Percentiles rank a stretch among this genome's conserved stretches.
Conservation (phyloP, 2,329 filamentous ascomycete genomes). For the Neopestalotiopsis rosae region DNA sequence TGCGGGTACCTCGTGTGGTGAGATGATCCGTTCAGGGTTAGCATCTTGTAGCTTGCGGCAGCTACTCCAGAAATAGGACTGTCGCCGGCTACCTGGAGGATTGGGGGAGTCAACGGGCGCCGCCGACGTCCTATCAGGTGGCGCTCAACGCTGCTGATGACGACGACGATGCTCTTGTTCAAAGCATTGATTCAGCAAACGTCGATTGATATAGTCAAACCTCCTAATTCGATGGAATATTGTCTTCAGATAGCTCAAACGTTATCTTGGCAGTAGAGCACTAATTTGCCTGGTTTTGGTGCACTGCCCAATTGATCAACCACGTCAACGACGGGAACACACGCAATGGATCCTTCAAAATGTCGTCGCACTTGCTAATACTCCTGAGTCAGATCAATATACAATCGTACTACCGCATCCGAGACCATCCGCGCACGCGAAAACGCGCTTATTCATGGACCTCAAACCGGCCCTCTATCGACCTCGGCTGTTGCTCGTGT, state of each 20-base stretch:
- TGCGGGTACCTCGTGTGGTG: not conserved
- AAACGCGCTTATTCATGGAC: not conserved
- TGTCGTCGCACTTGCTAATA: not conserved
- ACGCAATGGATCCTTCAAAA: not conserved
- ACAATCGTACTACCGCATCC: not conserved
- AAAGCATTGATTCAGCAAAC: not conserved
- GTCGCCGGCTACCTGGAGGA: not conserved
- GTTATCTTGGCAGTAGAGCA: not conserved
- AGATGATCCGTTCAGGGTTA: not conserved
- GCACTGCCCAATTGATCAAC: not conserved
- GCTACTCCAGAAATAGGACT: conserved; percentile 8
- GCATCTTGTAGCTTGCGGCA: not conserved
- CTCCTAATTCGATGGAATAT: not conserved
- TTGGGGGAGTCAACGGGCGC: not conserved
- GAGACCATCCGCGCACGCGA: not conserved
- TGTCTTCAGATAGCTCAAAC: not conserved
- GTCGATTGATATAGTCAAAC: not conserved
- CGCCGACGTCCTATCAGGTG: conserved; percentile 9
- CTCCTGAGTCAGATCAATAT: not conserved
- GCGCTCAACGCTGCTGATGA: not conserved
- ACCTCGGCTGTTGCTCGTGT: no score
- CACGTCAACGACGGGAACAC: not conserved
- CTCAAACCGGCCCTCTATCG: no score
- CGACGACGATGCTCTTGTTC: not conserved
- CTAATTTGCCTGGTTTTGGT: not conserved